Base-by-base conservation (phyloP, 2,329 filamentous ascomycete genomes). In the Cladosporium sp. region DNA sequence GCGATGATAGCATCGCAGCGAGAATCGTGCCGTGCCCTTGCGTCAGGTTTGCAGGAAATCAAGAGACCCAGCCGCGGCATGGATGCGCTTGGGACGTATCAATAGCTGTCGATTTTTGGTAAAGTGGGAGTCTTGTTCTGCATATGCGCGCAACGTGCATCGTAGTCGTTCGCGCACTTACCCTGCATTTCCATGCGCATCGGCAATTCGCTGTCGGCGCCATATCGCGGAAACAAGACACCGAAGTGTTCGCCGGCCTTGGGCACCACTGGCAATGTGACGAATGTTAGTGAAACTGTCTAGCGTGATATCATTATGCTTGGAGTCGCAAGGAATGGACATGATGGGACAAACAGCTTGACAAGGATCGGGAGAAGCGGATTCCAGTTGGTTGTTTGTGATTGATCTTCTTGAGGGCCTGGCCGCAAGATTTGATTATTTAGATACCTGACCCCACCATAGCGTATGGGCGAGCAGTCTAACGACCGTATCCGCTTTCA, bases 381-480 rank as follows among this genome's bases (percentile, higher is more conserved):
- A 7, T 22, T 50, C 47, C 17, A 12, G 17, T 19, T 7, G 14
- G 36, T 28, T 25, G 34, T 51, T 51, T 34, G 36, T 51, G 14
- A 36, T 55, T 34, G 51, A 55, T 55, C 5, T 34, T 55, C 25
- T 30, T 51, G 17, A 34, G 49, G 17, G 14, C 36, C 22, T 51
- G 49, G 47, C 47, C 47, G 47, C 34, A 51, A 51, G 47, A 28
- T 50, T 39, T 51, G 19, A 39, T 51, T 38, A 20, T 38, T 51
- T 51, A 39, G 49, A 39, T 51, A 51, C 39, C 42, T 20, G 22
- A n/a, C 38, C 51, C 51, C 51, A 55, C 51, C 19, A 43, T n/a
- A 43, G 38, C 22, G 30, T 34, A 38, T 43, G 30, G 25, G 39
- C 39, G 51, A 7, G 38, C 9, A 55, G 30, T 36, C 50, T 52